Evolutionary conservation across 805 yeast species (phyloP), one percentile per base, ranked within the genome.

Genomic region (Pichia occidentalis): DNA sequence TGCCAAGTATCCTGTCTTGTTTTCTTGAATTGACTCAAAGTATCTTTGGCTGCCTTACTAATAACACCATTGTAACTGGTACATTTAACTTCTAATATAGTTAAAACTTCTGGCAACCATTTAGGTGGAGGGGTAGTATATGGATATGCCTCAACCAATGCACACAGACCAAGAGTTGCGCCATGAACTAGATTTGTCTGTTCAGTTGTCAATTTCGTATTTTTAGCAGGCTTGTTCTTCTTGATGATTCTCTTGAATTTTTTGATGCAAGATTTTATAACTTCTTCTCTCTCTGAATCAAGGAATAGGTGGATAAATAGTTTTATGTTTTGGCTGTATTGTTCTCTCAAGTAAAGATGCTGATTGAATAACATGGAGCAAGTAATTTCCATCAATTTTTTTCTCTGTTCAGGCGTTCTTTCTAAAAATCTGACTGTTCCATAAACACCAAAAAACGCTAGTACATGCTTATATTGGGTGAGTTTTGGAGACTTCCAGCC

Each of bases 1-100:
- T 85, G 95, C 98, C 98, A 90, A 0, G 97, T 86, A 52, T 90
- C 98, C 42, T 88, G 94, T 47, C 97, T 73, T 5, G 85, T 77
- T 64, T 87, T 87, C 57, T 88, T 90, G 64, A 92, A 92, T 45
- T 77, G 80, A 46, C 95, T 80, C 35, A 90, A 67, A 2, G 75
- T 71, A 23, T 77, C 79, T 58, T 90, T 90, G 6, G 95, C 94
- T 1, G 95, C 73, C 38, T 80, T 74, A 1, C 95, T 95, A 21
- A 83, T 75, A 37, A 78, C 56, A 7, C 97, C 97, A 13, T 79
- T 79, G 16, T 83, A 72, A 12, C 82, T 75, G 3, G 80, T 70
- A 3, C 86, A 79, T 54, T 77, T 78, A 19, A 72, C 73, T 1
- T 95, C 87, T 42, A 92, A 61, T 1, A 73, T 64, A 1, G 82